Evolutionary conservation across 306 rosid genomes (phyloP).

Genomic region (Dryas alaskensis): DNA sequence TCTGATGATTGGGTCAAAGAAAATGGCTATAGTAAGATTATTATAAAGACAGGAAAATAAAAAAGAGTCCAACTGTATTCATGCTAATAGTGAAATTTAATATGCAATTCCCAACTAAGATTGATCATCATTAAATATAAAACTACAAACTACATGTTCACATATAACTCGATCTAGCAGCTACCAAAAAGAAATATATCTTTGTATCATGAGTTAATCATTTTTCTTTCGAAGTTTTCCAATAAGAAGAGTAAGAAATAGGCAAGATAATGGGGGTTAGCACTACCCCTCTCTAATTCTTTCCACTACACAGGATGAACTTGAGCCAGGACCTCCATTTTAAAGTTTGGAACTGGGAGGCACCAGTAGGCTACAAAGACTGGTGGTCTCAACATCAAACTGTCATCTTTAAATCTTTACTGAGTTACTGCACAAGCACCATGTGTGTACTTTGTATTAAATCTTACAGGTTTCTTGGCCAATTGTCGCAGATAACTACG

Average conservation of each 20-base stretch:
- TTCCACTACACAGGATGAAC: not conserved
- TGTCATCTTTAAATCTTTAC: not conserved
- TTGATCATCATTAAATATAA: not conserved
- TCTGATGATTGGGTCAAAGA: conserved; percentile 43
- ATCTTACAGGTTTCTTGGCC: not conserved
- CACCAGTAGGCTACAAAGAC: not conserved
- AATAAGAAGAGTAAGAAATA: not conserved
- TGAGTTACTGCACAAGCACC: not conserved
- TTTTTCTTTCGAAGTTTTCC: not conserved
- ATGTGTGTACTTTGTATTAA: not conserved
- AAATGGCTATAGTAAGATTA: conserved; percentile 11
- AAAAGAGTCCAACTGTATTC: not conserved
- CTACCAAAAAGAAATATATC: too few species aligned
- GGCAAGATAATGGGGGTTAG: not conserved
- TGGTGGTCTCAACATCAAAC: not conserved
- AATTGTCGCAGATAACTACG: not conserved
- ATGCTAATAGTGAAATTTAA: not conserved
- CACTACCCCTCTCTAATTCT: not conserved
- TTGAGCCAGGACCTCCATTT: not conserved
- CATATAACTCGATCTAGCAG: not conserved
- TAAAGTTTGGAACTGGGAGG: not conserved
- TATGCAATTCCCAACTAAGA: not conserved
- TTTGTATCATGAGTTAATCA: not conserved
- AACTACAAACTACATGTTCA: not conserved
- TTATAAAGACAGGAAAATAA: conserved; percentile 1